A percentile compares a stretch with the other conserved stretches of the same genome.
phyloP scores from a whole-genome alignment of 2,329 filamentous ascomycete species.

The Scedosporium apiospermum region DNA sequence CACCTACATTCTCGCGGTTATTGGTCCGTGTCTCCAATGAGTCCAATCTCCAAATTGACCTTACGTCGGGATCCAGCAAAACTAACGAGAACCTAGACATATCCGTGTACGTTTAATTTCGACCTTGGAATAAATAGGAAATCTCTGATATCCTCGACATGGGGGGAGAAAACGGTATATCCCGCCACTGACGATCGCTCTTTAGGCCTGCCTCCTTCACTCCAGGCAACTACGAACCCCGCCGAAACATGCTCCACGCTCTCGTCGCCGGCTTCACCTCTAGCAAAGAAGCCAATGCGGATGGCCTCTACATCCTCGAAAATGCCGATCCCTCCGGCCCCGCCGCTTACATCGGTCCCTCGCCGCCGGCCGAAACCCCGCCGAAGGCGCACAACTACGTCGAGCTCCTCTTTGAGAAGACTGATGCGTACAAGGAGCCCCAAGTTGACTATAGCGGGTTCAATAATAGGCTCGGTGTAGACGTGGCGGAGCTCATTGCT shows the following conservation, averaged over 20 bases:
- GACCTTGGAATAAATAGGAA: background rate
- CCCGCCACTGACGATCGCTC: background rate
- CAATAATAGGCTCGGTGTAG: conserved; percentile 3
- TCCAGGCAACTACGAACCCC: conserved; percentile 4
- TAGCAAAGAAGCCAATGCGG: background rate
- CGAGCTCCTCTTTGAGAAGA: conserved; percentile 5
- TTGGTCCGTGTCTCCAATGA: background rate
- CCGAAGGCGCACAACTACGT: conserved; percentile 5
- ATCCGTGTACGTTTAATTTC: conserved; percentile 1
- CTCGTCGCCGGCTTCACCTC: conserved; percentile 5
- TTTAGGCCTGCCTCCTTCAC: background rate
- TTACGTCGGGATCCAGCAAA: background rate
- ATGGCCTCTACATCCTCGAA: conserved; percentile 3
- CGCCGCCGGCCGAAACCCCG: conserved; percentile 1
- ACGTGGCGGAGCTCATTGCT: background rate
- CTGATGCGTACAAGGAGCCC: conserved; percentile 1
- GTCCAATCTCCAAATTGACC: background rate
- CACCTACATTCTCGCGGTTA: conserved; percentile 1
- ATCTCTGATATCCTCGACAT: background rate
- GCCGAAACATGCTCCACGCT: conserved; percentile 3
- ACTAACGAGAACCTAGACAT: background rate
- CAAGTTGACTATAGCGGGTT: conserved; percentile 4
- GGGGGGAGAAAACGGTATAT: background rate
- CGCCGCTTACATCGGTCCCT: conserved; percentile 5
- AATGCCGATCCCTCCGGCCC: background rate